Evolutionary conservation across 306 rosid genomes (phyloP), one percentile per base, ranked within the genome.

Genomic region (Cyclanthera cordifolia): DNA sequence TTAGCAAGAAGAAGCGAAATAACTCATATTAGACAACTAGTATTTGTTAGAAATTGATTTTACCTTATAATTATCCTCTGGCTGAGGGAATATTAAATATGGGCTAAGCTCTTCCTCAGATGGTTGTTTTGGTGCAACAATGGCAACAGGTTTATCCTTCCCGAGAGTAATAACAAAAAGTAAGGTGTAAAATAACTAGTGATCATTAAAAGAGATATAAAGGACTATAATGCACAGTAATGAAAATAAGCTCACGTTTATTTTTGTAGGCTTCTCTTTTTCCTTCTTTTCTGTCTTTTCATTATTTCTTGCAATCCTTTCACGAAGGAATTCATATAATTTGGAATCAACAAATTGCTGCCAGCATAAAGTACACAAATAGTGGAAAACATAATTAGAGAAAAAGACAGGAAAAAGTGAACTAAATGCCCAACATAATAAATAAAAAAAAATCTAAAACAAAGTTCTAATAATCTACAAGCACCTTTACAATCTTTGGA

Each of bases 231-330:
- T n/a, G n/a, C 16, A 55, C 7, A n/a, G 6, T 64, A 21, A 8
- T 1, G 15, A 54, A 57, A 71, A 72, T 47, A 52, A 67, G 27
- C 81, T 51, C 73, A 86, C 95, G 82, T 92, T 95, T 48, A 79
- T 77, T 92, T 92, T 82, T n/a, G n/a, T n/a, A n/a, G n/a, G n/a
- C n/a, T n/a, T n/a, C n/a, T n/a, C n/a, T n/a, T n/a, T n/a, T n/a
- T 92, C 87, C 84, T 87, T 92, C 77, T 60, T 92, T 50, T 85
- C 39, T 59, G 85, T 86, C 67, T 92, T 92, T 80, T 81, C 96
- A 84, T 87, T 77, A 82, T 92, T 96, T n/a, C 87, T 92, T 58
- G 88, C 90, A 24, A 95, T 92, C 85, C 87, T 82, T 74, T 89
- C 96, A 58, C 97, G 96, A 14, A 92, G 95, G 37, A 92, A 78